Evolutionary conservation across 176 grass and related monocot genomes (phyloP), one percentile per base, ranked within the genome.

Genomic region (Elymus sibiricus): DNA sequence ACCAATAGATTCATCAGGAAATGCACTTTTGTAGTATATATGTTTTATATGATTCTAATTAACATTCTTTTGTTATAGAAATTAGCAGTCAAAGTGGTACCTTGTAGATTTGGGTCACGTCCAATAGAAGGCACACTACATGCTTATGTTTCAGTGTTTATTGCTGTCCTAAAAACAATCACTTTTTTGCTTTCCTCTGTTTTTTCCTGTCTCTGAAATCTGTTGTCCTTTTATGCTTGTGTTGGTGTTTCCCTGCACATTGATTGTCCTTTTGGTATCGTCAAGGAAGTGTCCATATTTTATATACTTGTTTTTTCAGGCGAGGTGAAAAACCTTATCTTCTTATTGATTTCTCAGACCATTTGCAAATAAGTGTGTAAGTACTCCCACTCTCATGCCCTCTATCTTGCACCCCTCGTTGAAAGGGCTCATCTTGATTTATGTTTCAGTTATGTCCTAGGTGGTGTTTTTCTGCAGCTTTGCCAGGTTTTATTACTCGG

Each of bases 331-430:
- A 90, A 78, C 46, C 89, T 26, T 98, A 98, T 82, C 93, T 98
- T 87, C 93, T 98, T 80, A 94, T 95, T 9, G 93, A 98, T 91
- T 98, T 98, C 80, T 98, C 91, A 3, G 96, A 95, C 68, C 47
- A 94, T 83, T 86, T 98, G 78, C 74, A 79, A 79, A 93, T 98
- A 91, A 98, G 94, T 79, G 91, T 98, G 96, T 98, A 83, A 85
- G 93, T 80, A 81, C 40, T 11, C 17, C n/a, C 28, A 49, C 75
- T 83, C 58, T 43, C 49, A 8, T 69, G 27, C 15, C 25, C 6
- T 70, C 55, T 83, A 72, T 84, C 19, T 86, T 28, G 26, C 62
- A 86, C 17, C 35, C 51, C 38, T 81, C 17, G 64, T 16, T 85
- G 31, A 80, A 49, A 63, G 37, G 71, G 43, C 73, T 88, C 78